Conservation (phyloP, 1,139 yeast genomes). For the Pichia norvegensis region DNA sequence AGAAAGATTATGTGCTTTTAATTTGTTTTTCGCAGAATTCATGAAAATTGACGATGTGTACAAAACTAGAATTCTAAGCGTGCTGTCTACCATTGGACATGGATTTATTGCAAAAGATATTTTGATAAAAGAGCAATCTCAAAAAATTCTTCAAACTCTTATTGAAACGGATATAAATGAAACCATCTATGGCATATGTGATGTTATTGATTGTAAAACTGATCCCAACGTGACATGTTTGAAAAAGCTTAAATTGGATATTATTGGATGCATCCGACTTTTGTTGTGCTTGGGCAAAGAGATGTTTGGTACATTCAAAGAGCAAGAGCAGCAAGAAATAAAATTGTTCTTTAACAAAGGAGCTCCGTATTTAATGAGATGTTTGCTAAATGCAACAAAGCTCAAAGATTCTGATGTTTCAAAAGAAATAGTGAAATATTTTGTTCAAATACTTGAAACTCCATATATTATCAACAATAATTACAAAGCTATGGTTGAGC, state of each 20-base stretch:
- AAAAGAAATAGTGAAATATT: slow-evolving; percentile 15
- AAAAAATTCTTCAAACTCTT: background rate
- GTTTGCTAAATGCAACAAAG: slow-evolving; percentile 12
- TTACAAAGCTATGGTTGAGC: slow-evolving; percentile 12
- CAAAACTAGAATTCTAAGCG: slow-evolving; percentile 6
- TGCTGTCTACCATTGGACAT: slow-evolving; percentile 3
- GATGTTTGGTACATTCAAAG: background rate
- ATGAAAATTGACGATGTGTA: background rate
- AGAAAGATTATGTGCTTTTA: background rate
- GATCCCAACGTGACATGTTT: background rate
- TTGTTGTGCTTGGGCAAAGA: background rate
- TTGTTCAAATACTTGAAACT: slow-evolving; percentile 14
- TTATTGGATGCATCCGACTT: background rate
- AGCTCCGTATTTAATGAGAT: slow-evolving; percentile 8
- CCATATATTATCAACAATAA: slow-evolving; percentile 11
- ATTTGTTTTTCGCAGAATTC: background rate
- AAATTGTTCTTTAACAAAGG: background rate
- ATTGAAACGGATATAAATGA: slow-evolving; percentile 6
- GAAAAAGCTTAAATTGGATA: background rate
- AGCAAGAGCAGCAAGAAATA: slow-evolving; percentile 9
- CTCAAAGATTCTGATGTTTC: slow-evolving; percentile 8
- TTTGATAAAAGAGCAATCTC: background rate
- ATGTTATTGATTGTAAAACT: slow-evolving; percentile 29
- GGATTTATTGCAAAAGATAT: slow-evolving; percentile 22
- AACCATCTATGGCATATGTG: slow-evolving; percentile 32